Conservation (phyloP, 1,139 yeast species). For the Spathaspora sp. region DNA sequence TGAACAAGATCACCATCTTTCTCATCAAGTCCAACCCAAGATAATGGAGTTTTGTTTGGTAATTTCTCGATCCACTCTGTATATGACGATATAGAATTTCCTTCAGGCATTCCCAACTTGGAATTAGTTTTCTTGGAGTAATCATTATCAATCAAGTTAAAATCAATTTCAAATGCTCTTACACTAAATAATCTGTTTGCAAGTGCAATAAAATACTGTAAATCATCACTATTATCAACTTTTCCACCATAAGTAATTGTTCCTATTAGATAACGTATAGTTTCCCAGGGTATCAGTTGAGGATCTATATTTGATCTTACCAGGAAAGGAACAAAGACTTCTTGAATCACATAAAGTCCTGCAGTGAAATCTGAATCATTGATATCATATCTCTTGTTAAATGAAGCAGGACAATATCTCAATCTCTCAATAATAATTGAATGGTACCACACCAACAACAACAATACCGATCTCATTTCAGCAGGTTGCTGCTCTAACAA, state of each 20-base stretch:
- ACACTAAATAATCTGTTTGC: conserved; percentile 26
- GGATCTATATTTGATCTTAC: conserved; percentile 42
- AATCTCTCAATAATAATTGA: conserved; percentile 58
- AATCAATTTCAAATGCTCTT: conserved; percentile 26
- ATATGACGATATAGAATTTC: conserved; percentile 35
- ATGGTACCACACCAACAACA: conserved; percentile 71
- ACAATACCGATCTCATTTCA: conserved; percentile 49
- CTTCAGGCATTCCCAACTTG: conserved; percentile 47
- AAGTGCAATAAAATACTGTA: conserved; percentile 23
- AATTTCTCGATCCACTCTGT: conserved; percentile 51
- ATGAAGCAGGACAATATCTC: conserved; percentile 64
- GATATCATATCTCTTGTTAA: conserved; percentile 61
- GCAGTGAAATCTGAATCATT: conserved; percentile 72
- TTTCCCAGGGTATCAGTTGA: conserved; percentile 45
- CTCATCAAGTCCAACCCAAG: conserved; percentile 61
- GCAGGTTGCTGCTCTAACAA: conserved; percentile 29
- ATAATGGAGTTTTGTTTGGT: conserved; percentile 60
- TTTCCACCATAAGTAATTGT: conserved; percentile 75
- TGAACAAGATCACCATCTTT: conserved; percentile 36
- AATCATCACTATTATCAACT: conserved; percentile 51
- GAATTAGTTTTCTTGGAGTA: conserved; percentile 16
- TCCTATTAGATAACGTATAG: conserved; percentile 49
- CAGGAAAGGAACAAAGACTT: conserved; percentile 25
- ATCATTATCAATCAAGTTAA: conserved; percentile 33
- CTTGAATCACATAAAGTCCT: conserved; percentile 45